Evolutionary conservation across 352 stramenopile species (phyloP).

Genomic region (Globisporangium abappressorium): DNA sequence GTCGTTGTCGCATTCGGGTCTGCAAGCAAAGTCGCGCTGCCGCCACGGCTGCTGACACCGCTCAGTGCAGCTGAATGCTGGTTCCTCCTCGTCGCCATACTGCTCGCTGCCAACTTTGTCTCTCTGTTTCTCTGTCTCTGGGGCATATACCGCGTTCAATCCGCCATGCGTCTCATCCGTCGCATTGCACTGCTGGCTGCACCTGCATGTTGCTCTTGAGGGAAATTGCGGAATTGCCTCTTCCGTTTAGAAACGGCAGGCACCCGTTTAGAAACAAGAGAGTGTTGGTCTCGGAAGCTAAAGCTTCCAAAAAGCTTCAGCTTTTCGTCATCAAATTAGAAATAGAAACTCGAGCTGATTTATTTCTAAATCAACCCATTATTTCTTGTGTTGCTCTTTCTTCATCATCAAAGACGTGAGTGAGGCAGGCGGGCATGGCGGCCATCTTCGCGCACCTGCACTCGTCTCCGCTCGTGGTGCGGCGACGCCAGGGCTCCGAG

Average conservation of each 20-base stretch:
- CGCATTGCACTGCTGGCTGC: too few relatives aligned
- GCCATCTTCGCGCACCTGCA: slow-evolving; percentile 82
- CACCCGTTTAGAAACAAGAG: background rate
- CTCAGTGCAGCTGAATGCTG: background rate
- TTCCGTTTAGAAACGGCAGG: background rate
- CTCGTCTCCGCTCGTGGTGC: slow-evolving; percentile 80
- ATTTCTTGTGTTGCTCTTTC: background rate
- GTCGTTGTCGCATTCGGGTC: background rate
- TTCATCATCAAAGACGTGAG: background rate
- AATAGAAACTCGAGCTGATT: background rate
- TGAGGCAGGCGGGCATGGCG: slow-evolving; percentile 5
- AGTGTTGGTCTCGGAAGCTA: background rate
- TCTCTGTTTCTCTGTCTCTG: background rate
- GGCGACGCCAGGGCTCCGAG: slow-evolving; percentile 50
- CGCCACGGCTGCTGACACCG: background rate
- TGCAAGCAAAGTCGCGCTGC: background rate
- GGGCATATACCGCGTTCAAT: background rate
- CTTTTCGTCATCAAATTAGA: background rate
- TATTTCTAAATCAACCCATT: background rate
- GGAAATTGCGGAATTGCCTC: background rate
- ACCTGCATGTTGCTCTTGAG: background rate
- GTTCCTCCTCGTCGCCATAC: background rate
- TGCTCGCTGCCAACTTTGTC: background rate
- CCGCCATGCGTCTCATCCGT: background rate
- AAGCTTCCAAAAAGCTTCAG: background rate